Conservation (phyloP, 352 stramenopile genomes). For the Globisporangium middletonii region DNA sequence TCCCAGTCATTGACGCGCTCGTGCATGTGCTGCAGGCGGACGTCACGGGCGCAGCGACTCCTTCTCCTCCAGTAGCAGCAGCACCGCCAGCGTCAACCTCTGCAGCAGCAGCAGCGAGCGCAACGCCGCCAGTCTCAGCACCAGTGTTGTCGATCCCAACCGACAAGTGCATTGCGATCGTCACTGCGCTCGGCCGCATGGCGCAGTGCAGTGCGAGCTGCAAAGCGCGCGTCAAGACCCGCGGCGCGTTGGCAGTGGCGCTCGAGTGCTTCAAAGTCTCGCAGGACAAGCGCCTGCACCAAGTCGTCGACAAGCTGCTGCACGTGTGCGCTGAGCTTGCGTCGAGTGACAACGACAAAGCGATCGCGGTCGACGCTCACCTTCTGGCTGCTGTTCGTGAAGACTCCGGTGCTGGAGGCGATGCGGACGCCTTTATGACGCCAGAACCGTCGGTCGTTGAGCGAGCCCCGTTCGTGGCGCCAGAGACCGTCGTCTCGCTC, state of each 20-base stretch:
- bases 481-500: constrained; percentile 27
- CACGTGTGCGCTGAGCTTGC: constrained; percentile 26
- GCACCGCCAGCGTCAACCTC: constrained; percentile 18
- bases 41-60: constrained; percentile 17
- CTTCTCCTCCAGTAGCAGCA: constrained; percentile 7
- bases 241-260: constrained; percentile 28
- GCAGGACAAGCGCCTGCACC: constrained; percentile 24
- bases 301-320: constrained; percentile 56
- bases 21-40: constrained; percentile 36
- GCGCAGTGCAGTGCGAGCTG: constrained; percentile 30
- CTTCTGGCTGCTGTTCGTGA: constrained; percentile 12
- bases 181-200: constrained; percentile 48
- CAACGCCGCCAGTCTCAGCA: constrained; percentile 6
- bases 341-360: background rate
- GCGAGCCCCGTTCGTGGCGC: constrained; percentile 24
- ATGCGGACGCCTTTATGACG: background rate
- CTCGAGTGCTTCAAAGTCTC: constrained; percentile 39
- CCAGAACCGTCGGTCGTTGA: background rate
- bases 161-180: constrained; percentile 21
- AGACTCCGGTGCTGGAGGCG: background rate
- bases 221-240: constrained; percentile 29
- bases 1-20: constrained; percentile 27
- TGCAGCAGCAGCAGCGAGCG: constrained; percentile 12
- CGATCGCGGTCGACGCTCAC: constrained; percentile 13
- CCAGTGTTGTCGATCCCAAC: constrained; percentile 19